Conservation (phyloP, 805 yeast species). For the Wickerhamomyces canadensis region DNA sequence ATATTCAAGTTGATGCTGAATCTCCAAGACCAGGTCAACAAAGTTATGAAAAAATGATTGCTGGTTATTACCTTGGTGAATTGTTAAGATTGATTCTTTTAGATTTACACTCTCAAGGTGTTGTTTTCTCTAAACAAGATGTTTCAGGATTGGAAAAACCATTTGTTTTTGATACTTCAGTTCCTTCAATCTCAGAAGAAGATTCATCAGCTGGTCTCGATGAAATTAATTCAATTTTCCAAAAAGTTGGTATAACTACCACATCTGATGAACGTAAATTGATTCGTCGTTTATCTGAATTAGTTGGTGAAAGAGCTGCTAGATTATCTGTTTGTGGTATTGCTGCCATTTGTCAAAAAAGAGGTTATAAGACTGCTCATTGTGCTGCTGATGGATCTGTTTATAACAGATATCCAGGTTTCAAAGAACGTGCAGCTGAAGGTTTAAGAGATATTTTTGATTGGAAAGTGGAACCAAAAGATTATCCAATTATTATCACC, state of each 20-base stretch:
- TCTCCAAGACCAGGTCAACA: conserved; percentile 97
- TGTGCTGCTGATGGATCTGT: conserved; percentile 98
- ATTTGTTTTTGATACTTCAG: conserved; percentile 83
- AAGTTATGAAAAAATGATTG: conserved; percentile 93
- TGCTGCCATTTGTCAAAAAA: conserved; percentile 88
- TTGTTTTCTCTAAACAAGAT: conserved; percentile 69
- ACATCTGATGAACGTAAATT: conserved; percentile 75
- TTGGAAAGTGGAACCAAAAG: conserved; percentile 49
- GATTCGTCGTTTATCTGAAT: conserved; percentile 76
- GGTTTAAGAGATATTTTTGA: conserved; percentile 86
- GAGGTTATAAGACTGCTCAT: conserved; percentile 69
- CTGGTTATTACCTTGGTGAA: conserved; percentile 96
- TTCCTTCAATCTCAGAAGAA: conserved; percentile 80
- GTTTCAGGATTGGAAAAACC: conserved; percentile 52
- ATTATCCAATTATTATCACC: conserved; percentile 76
- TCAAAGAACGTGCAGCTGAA: conserved; percentile 81
- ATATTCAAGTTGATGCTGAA: conserved; percentile 69
- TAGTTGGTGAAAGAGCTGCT: conserved; percentile 89
- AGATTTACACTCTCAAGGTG: conserved; percentile 61
- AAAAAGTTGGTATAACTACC: conserved; percentile 49
- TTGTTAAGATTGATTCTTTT: conserved; percentile 72
- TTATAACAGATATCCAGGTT: conserved; percentile 87
- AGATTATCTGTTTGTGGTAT: conserved; percentile 92
- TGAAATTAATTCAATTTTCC: conserved; percentile 67
- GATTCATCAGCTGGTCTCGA: conserved; percentile 81